Percentiles rank a stretch among this genome's conserved stretches.
phyloP scores from a whole-genome alignment of 208 protist genomes.

The Trichomonas tenax region DNA sequence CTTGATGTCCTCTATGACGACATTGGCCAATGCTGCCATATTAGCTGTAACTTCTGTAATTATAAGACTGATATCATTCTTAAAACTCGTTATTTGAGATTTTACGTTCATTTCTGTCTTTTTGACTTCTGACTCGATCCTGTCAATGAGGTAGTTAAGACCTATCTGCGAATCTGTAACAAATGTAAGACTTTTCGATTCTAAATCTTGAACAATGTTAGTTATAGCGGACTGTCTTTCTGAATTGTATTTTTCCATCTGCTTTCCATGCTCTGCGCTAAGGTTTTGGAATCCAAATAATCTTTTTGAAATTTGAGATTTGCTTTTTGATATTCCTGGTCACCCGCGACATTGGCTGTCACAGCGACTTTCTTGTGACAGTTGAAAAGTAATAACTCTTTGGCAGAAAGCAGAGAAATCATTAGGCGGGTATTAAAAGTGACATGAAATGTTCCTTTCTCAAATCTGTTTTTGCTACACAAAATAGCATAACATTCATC shows the following conservation, averaged over 20 bases:
- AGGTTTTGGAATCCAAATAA: background rate
- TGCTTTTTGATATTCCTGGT: background rate
- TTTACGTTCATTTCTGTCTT: background rate
- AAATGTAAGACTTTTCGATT: background rate
- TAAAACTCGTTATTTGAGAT: background rate
- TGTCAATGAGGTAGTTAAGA: background rate
- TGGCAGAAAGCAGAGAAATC: background rate
- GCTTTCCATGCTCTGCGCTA: background rate
- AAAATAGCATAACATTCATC: too few relatives aligned
- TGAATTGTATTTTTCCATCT: background rate
- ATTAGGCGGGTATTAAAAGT: background rate
- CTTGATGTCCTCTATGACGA: background rate
- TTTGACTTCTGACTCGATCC: background rate
- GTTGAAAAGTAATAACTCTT: background rate
- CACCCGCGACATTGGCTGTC: background rate
- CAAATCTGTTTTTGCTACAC: too few relatives aligned
- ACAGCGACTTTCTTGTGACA: background rate
- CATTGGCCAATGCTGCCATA: background rate
- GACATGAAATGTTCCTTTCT: too few relatives aligned
- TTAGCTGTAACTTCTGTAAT: background rate
- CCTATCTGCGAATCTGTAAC: background rate
- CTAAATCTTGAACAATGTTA: background rate
- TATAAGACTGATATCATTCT: background rate
- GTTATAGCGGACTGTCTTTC: background rate
- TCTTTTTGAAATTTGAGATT: background rate